A percentile compares a stretch with the other conserved stretches of the same genome.
Evolutionary conservation across 148 eudicot genomes (phyloP).

Genomic region (Cornus suecica): DNA sequence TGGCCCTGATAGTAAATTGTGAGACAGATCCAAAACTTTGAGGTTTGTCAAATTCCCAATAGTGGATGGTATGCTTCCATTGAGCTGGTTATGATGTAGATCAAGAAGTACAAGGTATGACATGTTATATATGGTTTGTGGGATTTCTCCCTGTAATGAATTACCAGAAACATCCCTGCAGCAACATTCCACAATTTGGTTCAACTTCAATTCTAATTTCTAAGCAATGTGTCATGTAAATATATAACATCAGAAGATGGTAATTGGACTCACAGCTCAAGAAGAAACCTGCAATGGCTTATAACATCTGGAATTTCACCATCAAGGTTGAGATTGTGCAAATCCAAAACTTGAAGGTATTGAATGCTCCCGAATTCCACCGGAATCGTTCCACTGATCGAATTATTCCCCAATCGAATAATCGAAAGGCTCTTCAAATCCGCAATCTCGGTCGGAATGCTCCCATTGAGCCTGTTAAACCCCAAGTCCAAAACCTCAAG

Average conservation of each 20-base stretch:
- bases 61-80: constrained; percentile 59
- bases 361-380: constrained; percentile 68
- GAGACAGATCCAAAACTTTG: constrained; percentile 62
- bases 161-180: constrained; percentile 96
- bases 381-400: constrained; percentile 60
- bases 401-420: constrained; percentile 67
- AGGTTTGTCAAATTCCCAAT: constrained; percentile 62
- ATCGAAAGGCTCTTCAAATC: constrained; percentile 50
- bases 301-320: constrained; percentile 69
- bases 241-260: neutral
- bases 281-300: constrained; percentile 79
- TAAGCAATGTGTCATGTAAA: constrained; percentile 13
- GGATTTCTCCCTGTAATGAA: constrained; percentile 75
- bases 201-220: constrained; percentile 14
- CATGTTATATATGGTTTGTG: constrained; percentile 71
- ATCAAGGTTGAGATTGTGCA: constrained; percentile 62
- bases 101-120: constrained; percentile 73
- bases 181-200: constrained; percentile 20
- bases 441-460: constrained; percentile 52
- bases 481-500: constrained; percentile 69
- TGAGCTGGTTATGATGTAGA: constrained; percentile 64
- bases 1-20: constrained; percentile 65
- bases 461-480: constrained; percentile 65
- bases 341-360: constrained; percentile 69
- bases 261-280: constrained; percentile 75